Percentiles rank a stretch among this genome's conserved stretches.
Evolutionary conservation across 1,139 yeast species (phyloP).

Genomic region (Zygosaccharomyces sapae): DNA sequence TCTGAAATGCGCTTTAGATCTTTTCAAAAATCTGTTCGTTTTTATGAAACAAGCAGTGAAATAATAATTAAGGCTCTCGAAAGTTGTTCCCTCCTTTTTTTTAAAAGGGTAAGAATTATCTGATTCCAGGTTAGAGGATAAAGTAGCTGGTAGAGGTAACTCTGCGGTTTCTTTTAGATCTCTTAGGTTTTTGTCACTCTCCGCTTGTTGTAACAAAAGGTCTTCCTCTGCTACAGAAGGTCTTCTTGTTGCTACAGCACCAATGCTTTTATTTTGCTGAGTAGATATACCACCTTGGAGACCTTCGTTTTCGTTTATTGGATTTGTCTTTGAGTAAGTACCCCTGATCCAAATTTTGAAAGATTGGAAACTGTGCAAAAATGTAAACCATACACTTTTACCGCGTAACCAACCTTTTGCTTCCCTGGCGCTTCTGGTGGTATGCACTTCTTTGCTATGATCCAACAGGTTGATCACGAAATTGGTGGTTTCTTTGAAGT

Average conservation of each 20-base stretch:
- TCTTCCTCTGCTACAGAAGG: slow-evolving; percentile 32
- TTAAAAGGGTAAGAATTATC: background rate
- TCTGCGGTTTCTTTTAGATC: slow-evolving; percentile 4
- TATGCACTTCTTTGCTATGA: slow-evolving; percentile 35
- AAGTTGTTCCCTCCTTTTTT: background rate
- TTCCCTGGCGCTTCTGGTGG: slow-evolving; percentile 37
- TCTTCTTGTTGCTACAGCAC: slow-evolving; percentile 19
- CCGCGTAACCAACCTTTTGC: slow-evolving; percentile 39
- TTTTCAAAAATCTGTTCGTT: slow-evolving; percentile 24
- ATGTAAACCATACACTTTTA: slow-evolving; percentile 42
- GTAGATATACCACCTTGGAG: slow-evolving; percentile 34
- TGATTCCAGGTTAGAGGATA: background rate
- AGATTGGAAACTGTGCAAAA: slow-evolving; percentile 35
- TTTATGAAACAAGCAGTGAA: slow-evolving; percentile 12
- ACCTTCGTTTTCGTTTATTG: slow-evolving; percentile 36
- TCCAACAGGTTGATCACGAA: slow-evolving; percentile 36
- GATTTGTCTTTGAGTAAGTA: slow-evolving; percentile 16
- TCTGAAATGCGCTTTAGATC: slow-evolving; percentile 38
- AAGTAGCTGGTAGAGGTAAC: slow-evolving; percentile 16
- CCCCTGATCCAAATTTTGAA: slow-evolving; percentile 39
- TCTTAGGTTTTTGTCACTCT: slow-evolving; percentile 5
- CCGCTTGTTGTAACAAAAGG: slow-evolving; percentile 23
- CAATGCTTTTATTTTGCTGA: slow-evolving; percentile 16
- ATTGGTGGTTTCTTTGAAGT: slow-evolving; percentile 42
- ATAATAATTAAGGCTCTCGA: slow-evolving; percentile 5